Conservation (phyloP, 306 rosid genomes). For the Inga laurina region DNA sequence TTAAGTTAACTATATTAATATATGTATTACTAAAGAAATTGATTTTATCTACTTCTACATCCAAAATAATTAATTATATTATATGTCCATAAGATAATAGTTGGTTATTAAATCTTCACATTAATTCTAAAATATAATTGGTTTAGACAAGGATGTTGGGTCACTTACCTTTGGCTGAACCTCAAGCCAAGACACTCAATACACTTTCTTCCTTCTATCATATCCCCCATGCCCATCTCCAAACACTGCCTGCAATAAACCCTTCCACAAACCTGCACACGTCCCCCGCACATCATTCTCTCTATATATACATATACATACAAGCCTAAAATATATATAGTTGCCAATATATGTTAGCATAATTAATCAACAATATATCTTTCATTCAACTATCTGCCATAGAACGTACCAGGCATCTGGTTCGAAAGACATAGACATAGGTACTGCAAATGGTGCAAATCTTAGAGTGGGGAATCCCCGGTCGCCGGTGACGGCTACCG, state of each 20-base stretch:
- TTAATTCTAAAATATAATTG: too few relatives aligned
- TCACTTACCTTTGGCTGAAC: conserved; percentile 77
- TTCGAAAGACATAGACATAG: conserved; percentile 63
- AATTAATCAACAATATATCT: background rate
- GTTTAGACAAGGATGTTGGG: too few relatives aligned
- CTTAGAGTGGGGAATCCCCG: conserved; percentile 82
- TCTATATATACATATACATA: background rate
- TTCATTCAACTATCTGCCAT: background rate
- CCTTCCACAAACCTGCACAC: conserved; percentile 80
- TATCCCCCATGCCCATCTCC: conserved; percentile 79
- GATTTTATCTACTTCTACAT: too few relatives aligned
- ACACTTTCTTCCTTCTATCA: conserved; percentile 93
- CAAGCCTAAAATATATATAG: too few relatives aligned
- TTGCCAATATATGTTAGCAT: background rate
- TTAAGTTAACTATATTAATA: too few relatives aligned
- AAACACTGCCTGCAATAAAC: conserved; percentile 80
- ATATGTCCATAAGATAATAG: too few relatives aligned
- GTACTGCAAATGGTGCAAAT: conserved; percentile 71
- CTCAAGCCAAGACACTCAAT: conserved; percentile 74
- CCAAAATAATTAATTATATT: too few relatives aligned
- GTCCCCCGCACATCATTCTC: background rate
- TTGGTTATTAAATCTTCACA: too few relatives aligned
- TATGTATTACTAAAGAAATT: too few relatives aligned
- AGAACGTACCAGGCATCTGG: conserved; percentile 70
- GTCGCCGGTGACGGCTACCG: conserved; percentile 47